Base-by-base conservation (phyloP, 2,329 filamentous ascomycete species). In the Trichoderma afroharzianum region DNA sequence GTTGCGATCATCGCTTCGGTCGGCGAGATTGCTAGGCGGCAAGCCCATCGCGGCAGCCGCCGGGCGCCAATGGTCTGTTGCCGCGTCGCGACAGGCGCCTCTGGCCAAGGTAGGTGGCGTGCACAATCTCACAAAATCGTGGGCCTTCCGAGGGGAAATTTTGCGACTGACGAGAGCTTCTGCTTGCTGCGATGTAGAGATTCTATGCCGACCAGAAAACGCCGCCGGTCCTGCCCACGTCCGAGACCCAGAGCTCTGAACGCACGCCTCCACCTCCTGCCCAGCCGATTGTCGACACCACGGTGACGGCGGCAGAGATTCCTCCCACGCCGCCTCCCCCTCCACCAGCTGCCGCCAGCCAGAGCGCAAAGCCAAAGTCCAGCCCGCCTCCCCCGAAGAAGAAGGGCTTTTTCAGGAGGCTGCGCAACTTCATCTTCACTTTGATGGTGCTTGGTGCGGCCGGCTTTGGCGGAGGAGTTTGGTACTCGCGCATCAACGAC, bases 401-500 rank as follows among this genome's bases (percentile, higher is more conserved):
- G 87, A 85, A 92, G 88, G 85, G 90, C 79, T 86, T 90, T 81
- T 86, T 89, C 80, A 88, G 93, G 74, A 89, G 92, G 72, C 88
- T 97, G 79, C 88, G 93, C 77, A 91, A 91, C 79, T 91, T 94
- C 79, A 83, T 98, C 71, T 83, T 95, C 75, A 93, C 92, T 69
- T 82, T 98, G 63, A 84, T 95, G 73, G 82, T 97, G 58, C 88
- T 98, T 32, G 90, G 92, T 30, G 89, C 90, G 6, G 82, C 97
- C 58, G 91, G 92, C 50, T 99, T 97, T 78, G 93, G 88, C 70
- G 94, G 94, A 75, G 94, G 95, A 76, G 91, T 98, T 70, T 97
- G 93, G 86, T 96, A 97, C 82, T 95, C 96, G 70, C 90, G 97
- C 75, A 88, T 96, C 82, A 97, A 92, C 79, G 96, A 99, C 85